Evolutionary conservation across 176 grass and related monocot genomes (phyloP).

Genomic region (maize (Zea mays)): Zm-B73-REFERENCE-NAM-5.0 NC_050100.1:6832501-6833000

Average conservation of each 20-base stretch:
- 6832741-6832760: conserved; percentile 48
- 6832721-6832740: conserved; percentile 12
- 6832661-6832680: conserved; percentile 90
- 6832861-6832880: too few species aligned
- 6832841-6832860: conserved; percentile 1
- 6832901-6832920: too few species aligned
- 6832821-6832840: conserved; percentile 90
- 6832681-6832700: conserved; percentile 46
- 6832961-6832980: too few species aligned
- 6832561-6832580: conserved; percentile 8
- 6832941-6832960: too few species aligned
- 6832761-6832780: conserved; percentile 98
- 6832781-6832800: conserved; percentile 93
- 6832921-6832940: too few species aligned
- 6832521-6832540: conserved; percentile 94
- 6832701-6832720: not conserved
- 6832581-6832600: conserved; percentile 28
- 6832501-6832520: conserved; percentile 85
- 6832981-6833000: too few species aligned
- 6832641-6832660: conserved; percentile 93
- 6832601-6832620: conserved; percentile 56
- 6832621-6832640: conserved; percentile 77
- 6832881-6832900: too few species aligned
- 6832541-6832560: conserved; percentile 61
- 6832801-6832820: conserved; percentile 84